Base-by-base conservation (phyloP, 2,329 filamentous ascomycete genomes). In the Lasiodiplodia gonubiensis region DNA sequence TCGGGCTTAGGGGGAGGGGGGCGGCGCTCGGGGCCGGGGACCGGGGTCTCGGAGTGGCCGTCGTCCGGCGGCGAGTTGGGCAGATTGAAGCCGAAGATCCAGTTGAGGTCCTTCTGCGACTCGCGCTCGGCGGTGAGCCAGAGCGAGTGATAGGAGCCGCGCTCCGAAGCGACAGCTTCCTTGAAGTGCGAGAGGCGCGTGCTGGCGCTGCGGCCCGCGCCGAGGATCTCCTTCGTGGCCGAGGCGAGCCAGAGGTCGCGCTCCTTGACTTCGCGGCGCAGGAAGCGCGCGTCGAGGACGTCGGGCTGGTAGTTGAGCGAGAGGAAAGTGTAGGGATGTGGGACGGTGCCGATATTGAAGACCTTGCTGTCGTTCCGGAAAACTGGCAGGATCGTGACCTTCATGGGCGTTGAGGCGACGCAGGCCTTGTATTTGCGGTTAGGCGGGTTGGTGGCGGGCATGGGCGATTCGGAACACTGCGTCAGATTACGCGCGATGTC, bases 251-350 rank as follows among this genome's bases (percentile, higher is more conserved):
- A 99, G 2, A 86, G 80, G 77, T 99, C 93, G 30, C 94, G 92
- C 35, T 84, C 80, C 0, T 91, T 89, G 59, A 92, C 80, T 2
- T 88, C 84, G 49, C 86, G 84, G 60, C 82, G 80, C n/a, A 85
- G 73, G 73, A 81, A 84, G 27, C 74, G 75, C 8, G 74, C 70
- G 66, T 80, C 76, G 53, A 84, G 68, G 11, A 75, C 81, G 64
- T 82, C 80, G 68, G 88, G 74, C 2, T 75, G 85, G 70, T 88
- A 85, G 68, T 88, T 85, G 21, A 98, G 82, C 14, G 88, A 86
- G 65, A 89, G 86, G 51, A 93, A 84, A 1, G 94, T 97, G 82
- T 93, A 97, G 0, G 95, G 95, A 76, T 99, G 95, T 0, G 94
- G 94, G 14, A 98, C 90, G 0, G 89, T 92, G 68, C 91, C 93